Evolutionary conservation across 192 early-diverging fungal species (phyloP).

Genomic region (Coemansia sp.): DNA sequence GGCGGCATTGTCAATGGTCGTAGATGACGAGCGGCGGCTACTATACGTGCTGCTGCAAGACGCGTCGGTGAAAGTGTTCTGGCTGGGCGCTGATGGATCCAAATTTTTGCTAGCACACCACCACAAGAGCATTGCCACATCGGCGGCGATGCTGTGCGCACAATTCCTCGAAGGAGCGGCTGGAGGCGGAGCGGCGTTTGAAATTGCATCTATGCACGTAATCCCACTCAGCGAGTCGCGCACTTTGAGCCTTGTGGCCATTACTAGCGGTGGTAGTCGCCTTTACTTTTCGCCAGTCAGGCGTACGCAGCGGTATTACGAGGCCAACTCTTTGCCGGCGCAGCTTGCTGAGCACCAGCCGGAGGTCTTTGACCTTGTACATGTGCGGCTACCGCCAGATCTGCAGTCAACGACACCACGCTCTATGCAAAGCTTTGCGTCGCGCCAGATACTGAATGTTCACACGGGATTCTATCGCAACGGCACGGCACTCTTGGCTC

Average conservation of each 20-base stretch:
- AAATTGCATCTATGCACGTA: constrained; percentile 77
- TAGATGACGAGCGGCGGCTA: constrained; percentile 69
- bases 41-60: constrained; percentile 75
- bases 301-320: constrained; percentile 51
- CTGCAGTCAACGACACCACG: background rate
- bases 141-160: constrained; percentile 57
- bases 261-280: constrained; percentile 78
- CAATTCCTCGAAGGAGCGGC: constrained; percentile 48
- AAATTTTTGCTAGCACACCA: constrained; percentile 61
- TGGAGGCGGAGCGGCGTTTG: constrained; percentile 54
- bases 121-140: constrained; percentile 57
- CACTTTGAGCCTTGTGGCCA: constrained; percentile 71
- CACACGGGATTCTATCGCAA: constrained; percentile 71
- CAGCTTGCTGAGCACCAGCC: constrained; percentile 41
- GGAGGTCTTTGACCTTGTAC: constrained; percentile 64
- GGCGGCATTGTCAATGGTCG: constrained; percentile 66
- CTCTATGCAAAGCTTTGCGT: constrained; percentile 20
- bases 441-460: constrained; percentile 41
- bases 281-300: constrained; percentile 71
- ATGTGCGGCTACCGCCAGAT: constrained; percentile 73
- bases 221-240: constrained; percentile 69
- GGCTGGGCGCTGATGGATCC: constrained; percentile 63
- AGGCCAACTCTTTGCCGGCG: constrained; percentile 12
- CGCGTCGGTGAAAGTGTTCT: constrained; percentile 72
- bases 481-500: constrained; percentile 71